These are phyloP conservation scores for Arabidopsis hybrid DNA, from an alignment of 441 rosid genomes.

Conservation along the genomic window DNA sequence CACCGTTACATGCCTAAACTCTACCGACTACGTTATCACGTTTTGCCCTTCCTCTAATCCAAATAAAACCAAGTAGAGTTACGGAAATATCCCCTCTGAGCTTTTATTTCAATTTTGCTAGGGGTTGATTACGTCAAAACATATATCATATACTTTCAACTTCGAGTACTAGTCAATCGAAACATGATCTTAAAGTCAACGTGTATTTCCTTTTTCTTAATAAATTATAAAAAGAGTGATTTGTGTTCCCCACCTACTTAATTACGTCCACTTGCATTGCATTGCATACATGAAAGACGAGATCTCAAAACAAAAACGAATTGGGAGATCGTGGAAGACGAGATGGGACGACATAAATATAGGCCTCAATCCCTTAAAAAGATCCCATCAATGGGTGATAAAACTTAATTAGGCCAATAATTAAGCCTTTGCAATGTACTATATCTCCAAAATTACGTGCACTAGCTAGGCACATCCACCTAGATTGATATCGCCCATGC, in stretches of 20 bases:
- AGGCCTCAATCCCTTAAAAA: too few relatives aligned
- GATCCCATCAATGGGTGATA: too few relatives aligned
- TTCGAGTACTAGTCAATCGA: not conserved
- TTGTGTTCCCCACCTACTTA: not conserved
- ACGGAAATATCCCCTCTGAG: not conserved
- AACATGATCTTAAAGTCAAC: not conserved
- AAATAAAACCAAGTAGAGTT: slow-evolving; percentile 1
- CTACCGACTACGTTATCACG: slow-evolving; percentile 49
- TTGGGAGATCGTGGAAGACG: too few relatives aligned
- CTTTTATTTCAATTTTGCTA: not conserved
- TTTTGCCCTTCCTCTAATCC: slow-evolving; percentile 52
- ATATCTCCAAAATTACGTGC: too few relatives aligned
- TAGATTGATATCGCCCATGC: too few relatives aligned
- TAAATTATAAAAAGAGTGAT: not conserved
- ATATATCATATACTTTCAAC: not conserved
- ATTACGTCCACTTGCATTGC: not conserved
- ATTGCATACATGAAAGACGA: too few relatives aligned
- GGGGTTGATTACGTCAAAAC: slow-evolving; percentile 34
- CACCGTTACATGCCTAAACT: slow-evolving; percentile 46
- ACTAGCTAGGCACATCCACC: too few relatives aligned
- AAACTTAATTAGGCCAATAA: too few relatives aligned
- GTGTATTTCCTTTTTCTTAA: not conserved
- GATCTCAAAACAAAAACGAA: too few relatives aligned
- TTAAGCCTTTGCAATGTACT: too few relatives aligned
- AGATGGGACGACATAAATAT: too few relatives aligned